A percentile compares a stretch with the other conserved stretches of the same genome.
These are phyloP conservation scores for Colletotrichum euphorbiae DNA, from an alignment of 2,329 filamentous ascomycete species.

Conservation along the genomic window DNA sequence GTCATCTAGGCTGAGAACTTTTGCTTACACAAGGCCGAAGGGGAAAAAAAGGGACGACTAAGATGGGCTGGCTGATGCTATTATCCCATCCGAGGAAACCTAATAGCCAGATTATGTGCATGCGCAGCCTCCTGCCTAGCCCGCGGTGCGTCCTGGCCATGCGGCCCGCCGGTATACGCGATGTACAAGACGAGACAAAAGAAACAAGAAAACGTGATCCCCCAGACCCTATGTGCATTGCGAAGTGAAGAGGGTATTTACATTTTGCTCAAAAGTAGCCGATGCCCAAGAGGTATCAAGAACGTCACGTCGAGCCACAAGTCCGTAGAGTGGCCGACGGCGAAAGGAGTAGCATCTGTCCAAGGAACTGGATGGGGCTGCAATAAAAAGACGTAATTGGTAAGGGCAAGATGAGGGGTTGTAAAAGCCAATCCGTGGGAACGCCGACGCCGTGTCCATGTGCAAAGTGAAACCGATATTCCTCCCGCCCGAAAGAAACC, in stretches of 20 bases:
- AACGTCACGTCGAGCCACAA: slow-evolving; percentile 26
- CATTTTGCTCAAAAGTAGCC: slow-evolving; percentile 31
- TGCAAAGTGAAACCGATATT: slow-evolving; percentile 26
- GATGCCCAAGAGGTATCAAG: slow-evolving; percentile 37
- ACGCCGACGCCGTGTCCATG: slow-evolving; percentile 38
- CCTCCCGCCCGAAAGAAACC: slow-evolving; percentile 28
- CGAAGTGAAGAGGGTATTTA: slow-evolving; percentile 36
- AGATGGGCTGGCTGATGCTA: slow-evolving; percentile 1
- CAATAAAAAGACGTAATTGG: slow-evolving; percentile 37
- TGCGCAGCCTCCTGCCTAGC: slow-evolving; percentile 21
- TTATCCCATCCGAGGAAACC: slow-evolving; percentile 21
- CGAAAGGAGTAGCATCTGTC: slow-evolving; percentile 25
- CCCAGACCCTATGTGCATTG: slow-evolving; percentile 25
- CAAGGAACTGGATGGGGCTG: slow-evolving; percentile 27
- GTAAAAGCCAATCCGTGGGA: slow-evolving; percentile 32
- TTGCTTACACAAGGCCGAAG: slow-evolving; percentile 19
- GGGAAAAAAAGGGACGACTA: not conserved
- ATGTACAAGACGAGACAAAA: slow-evolving; percentile 11
- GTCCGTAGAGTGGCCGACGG: slow-evolving; percentile 19
- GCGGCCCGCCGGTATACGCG: slow-evolving; percentile 12
- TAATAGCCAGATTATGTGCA: slow-evolving; percentile 18
- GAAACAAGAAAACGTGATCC: slow-evolving; percentile 12
- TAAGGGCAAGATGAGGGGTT: slow-evolving; percentile 13
- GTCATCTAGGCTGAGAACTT: slow-evolving; percentile 35
- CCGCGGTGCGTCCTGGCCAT: slow-evolving; percentile 16